Conservation (phyloP, 768 basidiomycete genomes). For the Boletales sp. region DNA sequence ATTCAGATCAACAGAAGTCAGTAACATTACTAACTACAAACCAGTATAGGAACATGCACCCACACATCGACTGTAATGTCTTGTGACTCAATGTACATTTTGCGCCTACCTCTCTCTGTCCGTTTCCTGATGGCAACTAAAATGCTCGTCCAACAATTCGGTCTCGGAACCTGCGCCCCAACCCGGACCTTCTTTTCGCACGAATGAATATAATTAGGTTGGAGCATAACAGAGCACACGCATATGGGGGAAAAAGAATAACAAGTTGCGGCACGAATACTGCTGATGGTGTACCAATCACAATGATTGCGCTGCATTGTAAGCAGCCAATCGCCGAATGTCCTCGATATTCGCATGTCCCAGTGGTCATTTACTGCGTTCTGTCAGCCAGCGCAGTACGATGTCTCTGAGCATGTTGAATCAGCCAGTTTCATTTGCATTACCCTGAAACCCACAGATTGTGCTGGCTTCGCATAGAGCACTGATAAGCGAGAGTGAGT, state of each 20-base stretch:
- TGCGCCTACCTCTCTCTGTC: no score
- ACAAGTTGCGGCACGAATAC: neutral
- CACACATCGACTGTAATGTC: no score
- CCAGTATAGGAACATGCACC: no score
- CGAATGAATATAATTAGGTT: no score
- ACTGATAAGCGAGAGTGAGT: constrained; percentile 43
- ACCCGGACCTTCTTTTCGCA: no score
- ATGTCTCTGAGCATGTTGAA: constrained; percentile 55
- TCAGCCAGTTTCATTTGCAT: neutral
- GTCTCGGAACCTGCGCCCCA: no score
- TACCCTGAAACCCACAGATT: constrained; percentile 59
- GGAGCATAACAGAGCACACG: neutral
- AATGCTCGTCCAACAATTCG: no score
- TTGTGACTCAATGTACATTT: no score
- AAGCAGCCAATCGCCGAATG: neutral
- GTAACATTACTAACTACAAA: no score
- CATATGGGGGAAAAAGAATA: neutral
- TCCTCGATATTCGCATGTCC: neutral
- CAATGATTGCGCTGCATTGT: neutral
- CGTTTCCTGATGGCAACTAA: no score
- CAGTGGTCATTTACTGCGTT: constrained; percentile 56
- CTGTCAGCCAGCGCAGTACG: constrained; percentile 82
- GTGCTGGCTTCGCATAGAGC: constrained; percentile 95
- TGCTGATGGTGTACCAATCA: neutral
- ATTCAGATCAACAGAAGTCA: no score